Evolutionary conservation across 202 grass and related monocot genomes (phyloP), one percentile per base, ranked within the genome.

Genomic region (Musa balbisiana): DNA sequence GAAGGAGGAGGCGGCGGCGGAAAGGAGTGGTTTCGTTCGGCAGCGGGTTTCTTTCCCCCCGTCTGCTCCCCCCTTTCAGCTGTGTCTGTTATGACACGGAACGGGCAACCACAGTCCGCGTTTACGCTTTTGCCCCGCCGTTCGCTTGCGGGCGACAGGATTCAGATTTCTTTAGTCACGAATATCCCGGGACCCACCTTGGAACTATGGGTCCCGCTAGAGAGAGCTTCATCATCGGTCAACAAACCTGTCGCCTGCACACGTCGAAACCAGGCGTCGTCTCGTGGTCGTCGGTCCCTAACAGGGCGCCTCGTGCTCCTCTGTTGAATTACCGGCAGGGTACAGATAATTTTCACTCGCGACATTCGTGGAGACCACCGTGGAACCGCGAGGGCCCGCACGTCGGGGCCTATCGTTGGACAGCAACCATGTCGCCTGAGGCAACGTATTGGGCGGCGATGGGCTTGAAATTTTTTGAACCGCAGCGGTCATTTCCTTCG

Each of bases 81-180:
- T 43, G 33, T 69, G 67, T 69, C 33, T 51, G 33, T 69, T 69
- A 69, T 50, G 67, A 50, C 67, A n/a, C 33, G 43, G 67, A 69
- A 13, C 20, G 33, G 33, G 29, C 67, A 69, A 8, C 29, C 8
- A n/a, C 25, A 51, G 26, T 15, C 16, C 12, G 17, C 51, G 10
- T 70, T 22, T 70, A 51, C 33, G 67, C 43, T 70, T 70, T 70
- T 70, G 9, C 49, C 67, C 9, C 67, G 67, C 67, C 17, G 67
- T 70, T 70, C 20, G 43, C 12, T 51, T 13, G 43, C 17, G 19
- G 19, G 0, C 2, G 33, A 50, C 27, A 69, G 6, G 23, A 9
- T 19, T 4, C 14, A 69, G 29, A 16, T 19, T 51, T 23, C 8
- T 10, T 2, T n/a, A 27, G 12, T 17, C 14, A 8, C 13, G 33